Base-by-base conservation (phyloP, 2,329 filamentous ascomycete genomes). In the Cladosporium sp. region DNA sequence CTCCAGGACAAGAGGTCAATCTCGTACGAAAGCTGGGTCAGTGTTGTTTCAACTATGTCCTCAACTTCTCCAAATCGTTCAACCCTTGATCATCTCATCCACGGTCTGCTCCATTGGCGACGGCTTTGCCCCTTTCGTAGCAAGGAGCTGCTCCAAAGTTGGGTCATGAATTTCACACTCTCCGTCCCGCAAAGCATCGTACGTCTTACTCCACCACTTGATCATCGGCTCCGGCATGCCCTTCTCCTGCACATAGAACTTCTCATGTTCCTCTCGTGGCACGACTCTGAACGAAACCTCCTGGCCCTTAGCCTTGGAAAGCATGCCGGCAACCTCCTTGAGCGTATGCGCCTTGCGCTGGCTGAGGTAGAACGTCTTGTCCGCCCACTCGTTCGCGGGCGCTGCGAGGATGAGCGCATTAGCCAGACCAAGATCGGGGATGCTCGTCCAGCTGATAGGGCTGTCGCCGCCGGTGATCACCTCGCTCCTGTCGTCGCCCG, bases 141-240 rank as follows among this genome's bases (percentile, higher is more conserved):
- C 58, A 45, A 76, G 53, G 11, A 75, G 53, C 1, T 47, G 50
- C 57, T 74, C 71, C 18, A 76, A 51, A 5, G 68, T 73, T 2
- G 56, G 29, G 44, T 76, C 73, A 3, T 68, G 52, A 44, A 73
- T 72, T 41, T 64, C 62, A 45, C 72, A 74, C 51, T 75, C 73
- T 2, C 67, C 64, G 6, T 71, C 64, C 30, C 60, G 58, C 29
- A 76, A 36, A 38, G 72, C 72, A 54, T 73, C 70, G 52, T 75
- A 75, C 20, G 70, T 70, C 30, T 62, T 68, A 32, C 66, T 68
- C 73, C 73, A 76, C 73, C 73, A 75, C 56, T 69, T 68, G 5
- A 75, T 68, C 38, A 64, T 60, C 7, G 59, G 52, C 44, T 64
- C 64, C 18, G 71, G 64, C 58, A 67, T 67, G 0, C 63, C 63